Percentiles rank a stretch among this genome's conserved stretches.
These are phyloP conservation scores for Primulina eburnea DNA, from an alignment of 257 asterid genomes.

Conservation along the genomic window DNA sequence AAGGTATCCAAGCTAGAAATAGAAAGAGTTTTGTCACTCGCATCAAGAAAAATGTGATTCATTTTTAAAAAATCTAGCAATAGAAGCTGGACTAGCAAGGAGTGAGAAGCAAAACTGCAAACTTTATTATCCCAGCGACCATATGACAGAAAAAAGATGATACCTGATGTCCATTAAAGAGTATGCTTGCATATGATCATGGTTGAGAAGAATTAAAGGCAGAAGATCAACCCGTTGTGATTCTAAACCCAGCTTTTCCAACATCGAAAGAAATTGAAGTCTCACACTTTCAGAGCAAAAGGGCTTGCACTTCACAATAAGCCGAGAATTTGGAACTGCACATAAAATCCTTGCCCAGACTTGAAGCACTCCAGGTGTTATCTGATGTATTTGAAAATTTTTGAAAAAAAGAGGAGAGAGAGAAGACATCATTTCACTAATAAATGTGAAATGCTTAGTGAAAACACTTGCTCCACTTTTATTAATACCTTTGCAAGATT, in stretches of 20 bases:
- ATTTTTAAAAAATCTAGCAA: slow-evolving; percentile 12
- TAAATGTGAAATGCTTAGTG: neutral
- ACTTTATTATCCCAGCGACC: slow-evolving; percentile 12
- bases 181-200: slow-evolving; percentile 99
- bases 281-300: slow-evolving; percentile 91
- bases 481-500: slow-evolving; percentile 91
- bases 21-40: slow-evolving; percentile 21
- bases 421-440: slow-evolving; percentile 5
- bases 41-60: slow-evolving; percentile 7
- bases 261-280: slow-evolving; percentile 69
- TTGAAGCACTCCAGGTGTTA: slow-evolving; percentile 93
- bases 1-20: slow-evolving; percentile 88
- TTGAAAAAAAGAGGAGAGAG: slow-evolving; percentile 12
- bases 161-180: slow-evolving; percentile 99
- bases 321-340: slow-evolving; percentile 94
- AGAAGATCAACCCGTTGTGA: slow-evolving; percentile 91
- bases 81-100: slow-evolving; percentile 1
- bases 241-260: slow-evolving; percentile 95
- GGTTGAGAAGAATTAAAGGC: slow-evolving; percentile 96
- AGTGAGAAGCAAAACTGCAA: slow-evolving; percentile 12
- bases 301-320: slow-evolving; percentile 95
- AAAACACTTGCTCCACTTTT: slow-evolving; percentile 6
- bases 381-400: slow-evolving; percentile 43
- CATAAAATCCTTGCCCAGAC: slow-evolving; percentile 95
- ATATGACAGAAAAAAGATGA: slow-evolving; percentile 23